Evolutionary conservation across 768 basidiomycete species (phyloP).

Genomic region (Lactarius sanguifluus): DNA sequence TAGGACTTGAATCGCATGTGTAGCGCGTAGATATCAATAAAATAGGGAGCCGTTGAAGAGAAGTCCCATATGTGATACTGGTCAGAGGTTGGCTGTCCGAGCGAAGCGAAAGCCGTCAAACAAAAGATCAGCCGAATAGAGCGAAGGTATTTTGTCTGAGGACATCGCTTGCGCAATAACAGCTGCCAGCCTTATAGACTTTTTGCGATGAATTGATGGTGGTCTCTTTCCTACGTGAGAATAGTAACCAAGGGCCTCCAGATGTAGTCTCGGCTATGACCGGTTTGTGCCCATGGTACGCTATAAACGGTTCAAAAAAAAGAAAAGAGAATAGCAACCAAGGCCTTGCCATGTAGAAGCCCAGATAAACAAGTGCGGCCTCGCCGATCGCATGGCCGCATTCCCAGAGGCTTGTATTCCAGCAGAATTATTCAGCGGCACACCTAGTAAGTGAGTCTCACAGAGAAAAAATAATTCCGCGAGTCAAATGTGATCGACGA

Average conservation of each 20-base stretch:
- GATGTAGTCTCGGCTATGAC: too few species aligned
- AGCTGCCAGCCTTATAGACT: background rate
- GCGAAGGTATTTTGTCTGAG: background rate
- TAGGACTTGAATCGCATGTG: too few species aligned
- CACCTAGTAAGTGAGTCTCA: background rate
- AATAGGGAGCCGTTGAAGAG: too few species aligned
- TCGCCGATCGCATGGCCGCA: background rate
- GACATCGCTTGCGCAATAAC: background rate
- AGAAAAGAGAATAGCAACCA: background rate
- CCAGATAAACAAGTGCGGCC: background rate
- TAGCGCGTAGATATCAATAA: too few species aligned
- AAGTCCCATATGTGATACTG: too few species aligned
- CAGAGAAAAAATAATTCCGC: background rate
- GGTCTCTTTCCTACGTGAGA: background rate
- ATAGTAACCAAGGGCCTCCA: background rate
- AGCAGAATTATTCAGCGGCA: background rate
- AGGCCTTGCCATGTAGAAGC: background rate
- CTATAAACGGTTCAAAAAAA: too few species aligned
- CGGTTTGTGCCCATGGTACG: too few species aligned
- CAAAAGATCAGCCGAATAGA: background rate
- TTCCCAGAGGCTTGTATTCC: background rate
- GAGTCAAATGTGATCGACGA: background rate
- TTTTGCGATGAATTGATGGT: background rate
- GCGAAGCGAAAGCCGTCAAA: slow-evolving; percentile 43
- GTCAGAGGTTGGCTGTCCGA: background rate